Evolutionary conservation across 164 flowering plant genomes (phyloP).

Genomic region (Magnolia kwangsiensis): DNA sequence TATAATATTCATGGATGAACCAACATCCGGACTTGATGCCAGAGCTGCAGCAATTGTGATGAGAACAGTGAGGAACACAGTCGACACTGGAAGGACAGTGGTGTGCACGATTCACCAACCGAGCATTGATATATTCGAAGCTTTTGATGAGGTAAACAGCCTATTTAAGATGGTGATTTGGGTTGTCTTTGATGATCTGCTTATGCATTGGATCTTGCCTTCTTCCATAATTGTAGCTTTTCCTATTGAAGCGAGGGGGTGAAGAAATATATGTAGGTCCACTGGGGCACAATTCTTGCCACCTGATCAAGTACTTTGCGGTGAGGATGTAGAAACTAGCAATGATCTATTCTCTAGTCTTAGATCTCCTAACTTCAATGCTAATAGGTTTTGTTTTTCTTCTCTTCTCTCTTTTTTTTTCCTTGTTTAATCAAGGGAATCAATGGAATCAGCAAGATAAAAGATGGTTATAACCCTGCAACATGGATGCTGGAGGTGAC

Average conservation of each 20-base stretch:
- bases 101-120: constrained; percentile 58
- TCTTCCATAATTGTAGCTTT: constrained; percentile 19
- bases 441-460: constrained; percentile 32
- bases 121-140: constrained; percentile 48
- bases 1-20: constrained; percentile 56
- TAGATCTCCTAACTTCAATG: no score
- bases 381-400: no score
- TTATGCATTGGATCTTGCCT: background rate
- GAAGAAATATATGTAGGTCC: constrained; percentile 41
- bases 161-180: background rate
- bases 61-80: constrained; percentile 52
- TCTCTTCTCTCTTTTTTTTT: no score
- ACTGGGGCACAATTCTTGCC: constrained; percentile 30
- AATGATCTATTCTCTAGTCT: background rate
- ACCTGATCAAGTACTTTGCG: constrained; percentile 38
- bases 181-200: background rate
- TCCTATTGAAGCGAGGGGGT: constrained; percentile 38
- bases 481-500: constrained; percentile 48
- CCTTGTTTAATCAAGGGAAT: constrained; percentile 20
- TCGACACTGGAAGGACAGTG: constrained; percentile 49
- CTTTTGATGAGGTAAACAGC: constrained; percentile 43
- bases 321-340: constrained; percentile 13
- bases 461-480: constrained; percentile 41
- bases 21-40: constrained; percentile 56
- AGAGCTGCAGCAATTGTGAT: constrained; percentile 53